Base-by-base conservation (phyloP, 1,139 yeast genomes). In the Candida anutae region DNA sequence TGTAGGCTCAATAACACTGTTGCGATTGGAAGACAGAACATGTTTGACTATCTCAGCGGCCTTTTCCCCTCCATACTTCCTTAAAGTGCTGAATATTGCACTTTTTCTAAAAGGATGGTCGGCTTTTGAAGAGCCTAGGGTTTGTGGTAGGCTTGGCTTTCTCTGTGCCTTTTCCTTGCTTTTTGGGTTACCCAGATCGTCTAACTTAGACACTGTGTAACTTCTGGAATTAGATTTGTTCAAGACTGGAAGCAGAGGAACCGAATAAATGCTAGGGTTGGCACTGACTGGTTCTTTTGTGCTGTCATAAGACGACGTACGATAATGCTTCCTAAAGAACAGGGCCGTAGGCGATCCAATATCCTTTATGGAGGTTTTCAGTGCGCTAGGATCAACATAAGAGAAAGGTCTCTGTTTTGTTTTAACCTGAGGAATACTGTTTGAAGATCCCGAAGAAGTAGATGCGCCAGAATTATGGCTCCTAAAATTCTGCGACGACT, bases 271-370 rank as follows among this genome's bases (percentile, higher is more conserved):
- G 4, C 17, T 24, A 11, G 26, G 10, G 10, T 21, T 15, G 3
- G 26, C 13, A 5, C 10, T n/a, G 17, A 9, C 9, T 19, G 15
- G 11, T 13, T 31, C 30, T n/a, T 28, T 31, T 1, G 72, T 22
- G 1, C 75, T 64, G 28, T 74, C 82, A 0, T 73, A 70, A 1
- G 82, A 71, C 28, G 66, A 67, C 10, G 77, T 62, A 35, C 76
- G 64, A 25, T 71, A 62, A 39, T 74, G 81, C 34, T 74, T 69
- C 35, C 80, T 59, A 50, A 77, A 76, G 32, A 79, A 63, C 20
- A 69, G 66, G 30, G 69, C 62, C 3, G 73, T 61, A 2, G 58
- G 46, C 8, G 37, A 15, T 5, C 21, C 25, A 9, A 28, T 28
- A 10, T 39, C 37, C 23, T 34, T 30, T 1, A 19, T 15, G 9